Evolutionary conservation across 257 asterid genomes (phyloP).

Genomic region (Verbascum thapsus): DNA sequence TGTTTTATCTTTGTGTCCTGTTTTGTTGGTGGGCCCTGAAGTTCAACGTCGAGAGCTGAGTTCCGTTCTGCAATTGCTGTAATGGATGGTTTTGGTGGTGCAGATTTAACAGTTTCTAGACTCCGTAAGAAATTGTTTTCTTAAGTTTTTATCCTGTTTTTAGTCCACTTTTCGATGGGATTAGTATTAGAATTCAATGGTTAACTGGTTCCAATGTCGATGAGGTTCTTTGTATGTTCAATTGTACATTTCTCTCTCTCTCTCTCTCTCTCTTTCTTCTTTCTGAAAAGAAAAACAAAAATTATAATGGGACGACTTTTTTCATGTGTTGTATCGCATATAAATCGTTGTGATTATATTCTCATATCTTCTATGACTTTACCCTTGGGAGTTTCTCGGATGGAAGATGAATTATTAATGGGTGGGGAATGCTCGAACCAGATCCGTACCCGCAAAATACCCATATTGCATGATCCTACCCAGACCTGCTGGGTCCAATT

Average conservation of each 20-base stretch:
- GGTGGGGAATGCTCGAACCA: too few relatives aligned
- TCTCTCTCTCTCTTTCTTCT: neutral
- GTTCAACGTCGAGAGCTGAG: constrained; percentile 83
- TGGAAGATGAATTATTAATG: too few relatives aligned
- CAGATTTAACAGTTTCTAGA: constrained; percentile 65
- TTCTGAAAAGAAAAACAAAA: neutral
- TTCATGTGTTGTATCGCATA: too few relatives aligned
- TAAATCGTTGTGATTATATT: too few relatives aligned
- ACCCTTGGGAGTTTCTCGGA: too few relatives aligned
- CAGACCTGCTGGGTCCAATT: too few relatives aligned
- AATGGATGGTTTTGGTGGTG: constrained; percentile 90
- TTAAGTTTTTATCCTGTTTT: constrained; percentile 14
- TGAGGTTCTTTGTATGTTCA: neutral
- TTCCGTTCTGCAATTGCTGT: constrained; percentile 64
- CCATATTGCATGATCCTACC: too few relatives aligned
- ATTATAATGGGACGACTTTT: neutral
- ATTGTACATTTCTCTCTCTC: neutral
- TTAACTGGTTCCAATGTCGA: neutral
- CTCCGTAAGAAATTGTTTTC: constrained; percentile 45
- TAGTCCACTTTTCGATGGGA: neutral
- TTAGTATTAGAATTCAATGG: neutral
- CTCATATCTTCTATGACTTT: too few relatives aligned
- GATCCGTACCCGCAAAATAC: too few relatives aligned
- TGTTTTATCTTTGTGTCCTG: constrained; percentile 8
- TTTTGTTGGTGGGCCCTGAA: constrained; percentile 32